Evolutionary conservation across 108 stramenopile species (phyloP).

Genomic region (Heterococcus sp.): DNA sequence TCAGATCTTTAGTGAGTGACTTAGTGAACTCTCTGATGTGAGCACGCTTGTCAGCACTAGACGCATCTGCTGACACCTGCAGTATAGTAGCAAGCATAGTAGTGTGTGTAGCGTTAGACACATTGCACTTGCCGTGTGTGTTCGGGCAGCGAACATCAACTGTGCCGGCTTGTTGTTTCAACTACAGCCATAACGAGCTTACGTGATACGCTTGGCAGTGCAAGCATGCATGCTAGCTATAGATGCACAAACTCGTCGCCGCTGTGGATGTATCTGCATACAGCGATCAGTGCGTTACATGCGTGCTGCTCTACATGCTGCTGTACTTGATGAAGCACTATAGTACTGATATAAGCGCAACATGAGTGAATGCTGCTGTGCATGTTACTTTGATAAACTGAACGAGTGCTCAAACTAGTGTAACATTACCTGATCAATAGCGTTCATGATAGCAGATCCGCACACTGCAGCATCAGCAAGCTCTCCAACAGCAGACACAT

Average conservation of each 20-base stretch:
- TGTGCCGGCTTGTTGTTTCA: too few relatives aligned
- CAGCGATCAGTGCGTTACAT: too few relatives aligned
- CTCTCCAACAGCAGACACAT: conserved; percentile 80
- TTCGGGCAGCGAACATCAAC: too few relatives aligned
- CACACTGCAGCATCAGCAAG: conserved; percentile 94
- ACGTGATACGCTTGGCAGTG: too few relatives aligned
- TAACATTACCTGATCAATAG: conserved; percentile 61
- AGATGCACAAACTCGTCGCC: too few relatives aligned
- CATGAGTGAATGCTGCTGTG: neutral
- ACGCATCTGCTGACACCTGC: neutral
- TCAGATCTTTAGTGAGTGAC: conserved; percentile 26
- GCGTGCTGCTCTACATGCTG: neutral
- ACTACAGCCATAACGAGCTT: too few relatives aligned
- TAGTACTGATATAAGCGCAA: neutral
- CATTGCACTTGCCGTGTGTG: too few relatives aligned
- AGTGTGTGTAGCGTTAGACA: too few relatives aligned
- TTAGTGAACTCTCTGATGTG: conserved; percentile 70
- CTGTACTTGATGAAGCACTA: neutral
- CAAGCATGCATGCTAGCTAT: too few relatives aligned
- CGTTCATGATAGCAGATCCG: conserved; percentile 89
- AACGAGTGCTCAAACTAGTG: too few relatives aligned
- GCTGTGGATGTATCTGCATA: too few relatives aligned
- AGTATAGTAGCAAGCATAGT: too few relatives aligned
- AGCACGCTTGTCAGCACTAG: conserved; percentile 67
- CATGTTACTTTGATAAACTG: neutral